Conservation (phyloP, 805 yeast species). For the Phaffomyces antillensis region DNA sequence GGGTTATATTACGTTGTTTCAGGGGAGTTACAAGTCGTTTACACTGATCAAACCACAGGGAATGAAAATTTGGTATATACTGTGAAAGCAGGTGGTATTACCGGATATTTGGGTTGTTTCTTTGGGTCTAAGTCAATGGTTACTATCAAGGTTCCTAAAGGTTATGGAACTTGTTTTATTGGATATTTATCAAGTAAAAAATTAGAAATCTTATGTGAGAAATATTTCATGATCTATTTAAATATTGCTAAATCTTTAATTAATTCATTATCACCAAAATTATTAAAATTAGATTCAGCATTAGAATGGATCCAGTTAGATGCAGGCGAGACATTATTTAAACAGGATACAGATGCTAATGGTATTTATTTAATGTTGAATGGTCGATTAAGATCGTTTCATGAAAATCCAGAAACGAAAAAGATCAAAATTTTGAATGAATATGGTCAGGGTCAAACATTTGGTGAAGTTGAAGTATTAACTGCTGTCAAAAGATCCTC, state of each 20-base stretch:
- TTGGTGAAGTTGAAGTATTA: slow-evolving; percentile 92
- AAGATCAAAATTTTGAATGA: slow-evolving; percentile 48
- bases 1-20: slow-evolving; percentile 79
- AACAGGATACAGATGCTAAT: slow-evolving; percentile 82
- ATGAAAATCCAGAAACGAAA: slow-evolving; percentile 19
- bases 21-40: slow-evolving; percentile 64
- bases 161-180: slow-evolving; percentile 38
- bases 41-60: slow-evolving; percentile 27
- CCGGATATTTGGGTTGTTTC: slow-evolving; percentile 79
- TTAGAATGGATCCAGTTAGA: slow-evolving; percentile 89
- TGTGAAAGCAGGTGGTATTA: slow-evolving; percentile 71
- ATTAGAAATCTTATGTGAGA: slow-evolving; percentile 63
- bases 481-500: slow-evolving; percentile 66
- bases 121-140: slow-evolving; percentile 77
- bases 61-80: slow-evolving; percentile 43
- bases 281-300: slow-evolving; percentile 79
- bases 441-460: slow-evolving; percentile 88
- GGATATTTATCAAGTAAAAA: slow-evolving; percentile 63
- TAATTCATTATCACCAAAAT: slow-evolving; percentile 55
- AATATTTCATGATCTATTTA: slow-evolving; percentile 66
- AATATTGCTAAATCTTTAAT: slow-evolving; percentile 72
- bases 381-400: slow-evolving; percentile 70
- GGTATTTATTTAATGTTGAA: slow-evolving; percentile 86
- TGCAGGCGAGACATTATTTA: slow-evolving; percentile 77
- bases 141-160: slow-evolving; percentile 53